Evolutionary conservation across 2,329 filamentous ascomycete genomes (phyloP).

Genomic region (Botrytis cinerea): DNA sequence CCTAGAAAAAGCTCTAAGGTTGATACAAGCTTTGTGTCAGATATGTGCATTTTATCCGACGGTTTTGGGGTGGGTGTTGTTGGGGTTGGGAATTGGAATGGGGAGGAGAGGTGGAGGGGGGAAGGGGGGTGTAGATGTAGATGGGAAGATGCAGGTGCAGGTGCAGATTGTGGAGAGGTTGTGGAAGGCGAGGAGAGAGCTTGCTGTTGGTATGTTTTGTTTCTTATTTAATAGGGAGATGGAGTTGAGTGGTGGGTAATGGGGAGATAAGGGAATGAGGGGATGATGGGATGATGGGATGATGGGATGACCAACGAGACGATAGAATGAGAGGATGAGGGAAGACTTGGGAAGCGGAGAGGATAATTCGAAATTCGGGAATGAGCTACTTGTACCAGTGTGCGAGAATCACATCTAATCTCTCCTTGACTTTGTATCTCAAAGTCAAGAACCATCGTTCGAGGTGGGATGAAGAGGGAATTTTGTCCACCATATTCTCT

Average conservation of each 20-base stretch:
- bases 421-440: neutral
- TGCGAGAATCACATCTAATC: neutral
- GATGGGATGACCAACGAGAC: too few relatives aligned
- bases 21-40: slow-evolving; percentile 55
- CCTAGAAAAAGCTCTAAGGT: slow-evolving; percentile 61
- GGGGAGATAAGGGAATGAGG: too few relatives aligned
- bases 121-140: neutral
- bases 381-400: neutral
- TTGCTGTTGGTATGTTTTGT: slow-evolving; percentile 46
- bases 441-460: too few relatives aligned
- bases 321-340: neutral
- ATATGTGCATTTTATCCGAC: slow-evolving; percentile 50
- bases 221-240: neutral
- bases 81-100: slow-evolving; percentile 41
- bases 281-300: too few relatives aligned
- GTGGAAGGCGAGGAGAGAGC: slow-evolving; percentile 45
- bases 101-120: slow-evolving; percentile 17
- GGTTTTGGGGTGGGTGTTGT: neutral
- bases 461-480: neutral
- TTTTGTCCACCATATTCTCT: neutral
- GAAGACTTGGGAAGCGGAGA: neutral
- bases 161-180: slow-evolving; percentile 38
- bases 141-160: slow-evolving; percentile 38
- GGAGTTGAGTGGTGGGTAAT: too few relatives aligned
- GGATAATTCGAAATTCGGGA: neutral